phyloP scores from a whole-genome alignment of 2,329 filamentous ascomycete species.

The Fusarium mexicanum region DNA sequence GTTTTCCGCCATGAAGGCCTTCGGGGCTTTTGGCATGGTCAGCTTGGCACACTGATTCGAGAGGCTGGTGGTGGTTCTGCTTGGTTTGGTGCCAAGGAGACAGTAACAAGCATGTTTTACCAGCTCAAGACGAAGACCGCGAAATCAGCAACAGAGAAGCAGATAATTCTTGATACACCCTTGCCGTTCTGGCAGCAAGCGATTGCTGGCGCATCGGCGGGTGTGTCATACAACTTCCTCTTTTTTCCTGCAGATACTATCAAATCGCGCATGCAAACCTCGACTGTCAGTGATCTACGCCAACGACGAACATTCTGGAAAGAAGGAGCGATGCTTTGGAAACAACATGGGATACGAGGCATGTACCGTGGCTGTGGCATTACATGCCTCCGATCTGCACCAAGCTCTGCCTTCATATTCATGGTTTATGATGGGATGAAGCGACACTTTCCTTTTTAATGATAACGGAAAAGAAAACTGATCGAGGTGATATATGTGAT shows the following conservation, averaged over 20 bases:
- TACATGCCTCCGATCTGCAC: slow-evolving; percentile 85
- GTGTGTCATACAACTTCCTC: slow-evolving; percentile 94
- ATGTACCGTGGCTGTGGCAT: slow-evolving; percentile 96
- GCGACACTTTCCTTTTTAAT: slow-evolving; percentile 66
- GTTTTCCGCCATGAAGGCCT: slow-evolving; percentile 86
- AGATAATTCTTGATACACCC: slow-evolving; percentile 57
- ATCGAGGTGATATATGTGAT: not conserved
- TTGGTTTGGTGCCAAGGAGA: slow-evolving; percentile 95
- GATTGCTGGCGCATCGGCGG: slow-evolving; percentile 84
- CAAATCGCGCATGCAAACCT: slow-evolving; percentile 96
- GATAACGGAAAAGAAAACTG: not conserved
- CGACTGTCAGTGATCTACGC: slow-evolving; percentile 68
- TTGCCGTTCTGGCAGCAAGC: slow-evolving; percentile 89
- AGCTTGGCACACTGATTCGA: slow-evolving; percentile 90
- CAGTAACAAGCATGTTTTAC: slow-evolving; percentile 76
- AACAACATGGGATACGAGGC: slow-evolving; percentile 80
- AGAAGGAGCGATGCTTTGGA: slow-evolving; percentile 80
- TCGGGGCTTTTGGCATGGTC: slow-evolving; percentile 92
- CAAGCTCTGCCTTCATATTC: slow-evolving; percentile 98
- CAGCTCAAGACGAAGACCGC: slow-evolving; percentile 59
- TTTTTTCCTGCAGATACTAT: slow-evolving; percentile 98
- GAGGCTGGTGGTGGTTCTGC: slow-evolving; percentile 93
- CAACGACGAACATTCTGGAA: slow-evolving; percentile 74
- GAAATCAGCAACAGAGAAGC: slow-evolving; percentile 52
- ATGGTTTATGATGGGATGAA: slow-evolving; percentile 92